Evolutionary conservation across 1,284 basidiomycete genomes (phyloP), one percentile per base, ranked within the genome.

Genomic region (Malassezia japonica): DNA sequence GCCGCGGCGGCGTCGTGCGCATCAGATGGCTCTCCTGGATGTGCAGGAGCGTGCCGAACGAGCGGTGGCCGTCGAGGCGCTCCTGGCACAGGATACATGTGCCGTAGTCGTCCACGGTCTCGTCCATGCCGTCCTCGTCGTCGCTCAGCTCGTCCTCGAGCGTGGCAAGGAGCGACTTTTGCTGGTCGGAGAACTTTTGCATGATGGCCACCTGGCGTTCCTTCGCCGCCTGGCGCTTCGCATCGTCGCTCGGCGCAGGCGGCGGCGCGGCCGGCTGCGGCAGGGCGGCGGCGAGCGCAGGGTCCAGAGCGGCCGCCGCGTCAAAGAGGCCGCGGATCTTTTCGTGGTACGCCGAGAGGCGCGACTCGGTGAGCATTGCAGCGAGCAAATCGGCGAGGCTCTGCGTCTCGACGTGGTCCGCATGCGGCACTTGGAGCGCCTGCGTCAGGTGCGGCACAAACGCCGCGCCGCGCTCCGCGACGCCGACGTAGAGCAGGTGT

Each of bases 11-110:
- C 61, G 84, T 86, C 54, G 80, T 80, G 37, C 91, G 81, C 29
- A 98, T 78, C 46, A 90, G 76, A 32, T 86, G 80, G 73, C 90
- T 95, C 0, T 88, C 83, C 70, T 98, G 92, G 5, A 98, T 73
- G 52, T 92, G 78, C 1, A 86, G 87, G n/a, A 99, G 79, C 40
- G 82, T 82, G 12, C 94, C 94, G 67, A 95, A 96, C 0, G 86
- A 78, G 54, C 81, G 79, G 12, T 79, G 76, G 1, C 78, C 75
- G 54, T 82, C 85, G 41, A 96, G 80, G 55, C 89, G 85, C 72
- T 98, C 94, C 73, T 98, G 94, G 65, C 94, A 99, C 7, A 98
- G 87, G 59, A 99, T 98, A 73, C 94, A 99, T 23, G 84, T 85
- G 1, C 92, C 94, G 49, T 53, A 28, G 60, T 39, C 50, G n/a